Percentiles rank a stretch among this genome's conserved stretches.
phyloP scores from a whole-genome alignment of 2,329 filamentous ascomycete species.

The Dendrostoma leiphaemia region DNA sequence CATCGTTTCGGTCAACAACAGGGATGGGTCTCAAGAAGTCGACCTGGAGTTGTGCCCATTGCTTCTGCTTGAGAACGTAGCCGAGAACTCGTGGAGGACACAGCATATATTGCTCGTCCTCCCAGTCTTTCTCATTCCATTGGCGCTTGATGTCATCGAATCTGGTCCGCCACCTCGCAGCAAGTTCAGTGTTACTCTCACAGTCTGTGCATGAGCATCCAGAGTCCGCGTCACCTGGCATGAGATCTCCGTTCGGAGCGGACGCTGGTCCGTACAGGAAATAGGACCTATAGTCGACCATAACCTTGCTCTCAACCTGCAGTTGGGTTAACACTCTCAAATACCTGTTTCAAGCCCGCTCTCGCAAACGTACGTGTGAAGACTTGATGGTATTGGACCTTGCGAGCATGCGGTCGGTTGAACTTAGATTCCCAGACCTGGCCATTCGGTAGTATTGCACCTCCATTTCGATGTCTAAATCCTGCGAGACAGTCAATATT shows the following conservation, averaged over 20 bases:
- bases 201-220: background rate
- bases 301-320: background rate
- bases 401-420: too few species aligned
- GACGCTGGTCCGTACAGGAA: background rate
- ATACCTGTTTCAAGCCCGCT: too few species aligned
- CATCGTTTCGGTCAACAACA: too few species aligned
- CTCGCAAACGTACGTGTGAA: too few species aligned
- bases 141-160: too few species aligned
- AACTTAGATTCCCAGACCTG: too few species aligned
- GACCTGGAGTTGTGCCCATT: background rate
- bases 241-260: background rate
- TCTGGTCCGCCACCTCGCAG: background rate
- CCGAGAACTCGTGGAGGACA: background rate
- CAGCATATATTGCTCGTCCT: background rate
- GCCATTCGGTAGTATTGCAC: too few species aligned
- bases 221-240: background rate
- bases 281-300: background rate
- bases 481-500: too few species aligned
- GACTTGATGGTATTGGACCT: too few species aligned
- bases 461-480: too few species aligned
- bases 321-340: too few species aligned
- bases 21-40: too few species aligned
- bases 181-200: background rate
- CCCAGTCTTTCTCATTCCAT: background rate
- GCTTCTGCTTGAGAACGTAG: background rate